Evolutionary conservation across 2,329 filamentous ascomycete genomes (phyloP).

Genomic region (Aspergillus pseudonomiae): DNA sequence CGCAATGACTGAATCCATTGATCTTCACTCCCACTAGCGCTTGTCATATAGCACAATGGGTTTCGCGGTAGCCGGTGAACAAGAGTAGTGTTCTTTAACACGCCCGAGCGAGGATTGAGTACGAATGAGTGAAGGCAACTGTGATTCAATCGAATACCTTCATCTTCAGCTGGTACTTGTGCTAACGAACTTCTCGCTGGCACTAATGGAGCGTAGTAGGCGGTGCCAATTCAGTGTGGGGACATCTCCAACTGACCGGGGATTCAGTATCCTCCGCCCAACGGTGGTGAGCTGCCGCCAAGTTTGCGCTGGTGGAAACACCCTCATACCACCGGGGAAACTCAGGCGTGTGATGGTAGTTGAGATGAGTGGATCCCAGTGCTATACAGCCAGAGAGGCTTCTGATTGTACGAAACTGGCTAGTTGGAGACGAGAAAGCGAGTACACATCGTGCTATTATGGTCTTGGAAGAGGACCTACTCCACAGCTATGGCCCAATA

Average conservation of each 20-base stretch:
- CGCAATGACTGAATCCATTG: no score
- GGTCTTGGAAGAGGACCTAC: neutral
- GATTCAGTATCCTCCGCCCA: neutral
- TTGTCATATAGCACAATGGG: no score
- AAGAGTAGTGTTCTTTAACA: no score
- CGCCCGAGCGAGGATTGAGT: no score
- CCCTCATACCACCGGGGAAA: neutral
- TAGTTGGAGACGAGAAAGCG: neutral
- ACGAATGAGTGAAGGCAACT: no score
- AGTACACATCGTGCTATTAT: neutral
- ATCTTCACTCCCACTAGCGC: no score
- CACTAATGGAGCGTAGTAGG: neutral
- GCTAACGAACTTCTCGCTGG: no score
- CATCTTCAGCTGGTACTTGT: neutral
- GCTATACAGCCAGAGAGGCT: neutral
- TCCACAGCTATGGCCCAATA: neutral
- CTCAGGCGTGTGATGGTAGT: neutral
- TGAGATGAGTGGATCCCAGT: neutral
- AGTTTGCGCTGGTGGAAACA: neutral
- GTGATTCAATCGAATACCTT: neutral
- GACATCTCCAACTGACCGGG: neutral
- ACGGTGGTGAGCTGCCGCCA: neutral
- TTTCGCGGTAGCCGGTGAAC: no score
- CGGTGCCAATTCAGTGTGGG: neutral
- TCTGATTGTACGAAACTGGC: neutral